Conservation (phyloP, 108 stramenopile species). For the Halocafeteria seosinensis region DNA sequence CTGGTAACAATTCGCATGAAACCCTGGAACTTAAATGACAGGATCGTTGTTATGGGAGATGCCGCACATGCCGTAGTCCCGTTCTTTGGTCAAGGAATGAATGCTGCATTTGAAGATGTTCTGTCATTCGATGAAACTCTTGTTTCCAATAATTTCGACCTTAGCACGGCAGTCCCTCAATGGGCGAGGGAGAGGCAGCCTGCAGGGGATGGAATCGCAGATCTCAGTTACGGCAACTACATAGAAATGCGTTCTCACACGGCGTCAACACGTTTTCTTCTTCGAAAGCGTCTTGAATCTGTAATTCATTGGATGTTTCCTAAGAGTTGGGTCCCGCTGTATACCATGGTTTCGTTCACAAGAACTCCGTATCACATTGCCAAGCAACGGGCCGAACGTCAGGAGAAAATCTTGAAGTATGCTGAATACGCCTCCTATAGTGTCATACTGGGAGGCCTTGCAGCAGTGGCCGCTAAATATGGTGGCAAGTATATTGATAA, state of each 20-base stretch:
- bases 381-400: constrained; percentile 1
- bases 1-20: constrained; percentile 43
- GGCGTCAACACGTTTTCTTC: neutral
- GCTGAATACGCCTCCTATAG: too few species aligned
- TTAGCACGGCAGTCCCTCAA: neutral
- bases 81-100: constrained; percentile 69
- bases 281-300: constrained; percentile 6
- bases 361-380: constrained; percentile 20
- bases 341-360: constrained; percentile 16
- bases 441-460: too few species aligned
- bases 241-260: constrained; percentile 17
- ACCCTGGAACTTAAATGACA: constrained; percentile 24
- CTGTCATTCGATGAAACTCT: constrained; percentile 26
- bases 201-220: constrained; percentile 11
- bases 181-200: constrained; percentile 5
- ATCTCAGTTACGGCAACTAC: constrained; percentile 21
- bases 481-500: too few species aligned
- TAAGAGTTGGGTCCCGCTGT: constrained; percentile 5
- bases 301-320: constrained; percentile 5
- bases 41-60: constrained; percentile 57
- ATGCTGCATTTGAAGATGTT: constrained; percentile 60
- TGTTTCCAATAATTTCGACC: neutral
- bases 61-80: constrained; percentile 63
- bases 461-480: too few species aligned
- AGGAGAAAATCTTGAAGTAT: too few species aligned